phyloP scores from a whole-genome alignment of 1,139 yeast genomes.

The Diutina sp. region DNA sequence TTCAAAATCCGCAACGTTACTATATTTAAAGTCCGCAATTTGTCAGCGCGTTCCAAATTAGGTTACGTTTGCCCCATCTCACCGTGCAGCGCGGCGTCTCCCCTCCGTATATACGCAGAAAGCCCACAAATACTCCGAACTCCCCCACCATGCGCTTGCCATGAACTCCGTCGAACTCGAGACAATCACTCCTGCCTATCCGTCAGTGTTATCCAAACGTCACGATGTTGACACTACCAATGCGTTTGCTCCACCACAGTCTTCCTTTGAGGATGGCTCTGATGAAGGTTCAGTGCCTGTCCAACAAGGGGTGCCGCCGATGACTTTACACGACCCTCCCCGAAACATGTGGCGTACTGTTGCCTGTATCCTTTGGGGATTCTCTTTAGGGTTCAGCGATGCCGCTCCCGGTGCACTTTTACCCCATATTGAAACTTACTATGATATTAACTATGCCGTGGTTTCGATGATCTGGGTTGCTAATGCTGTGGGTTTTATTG shows the following conservation, averaged over 20 bases:
- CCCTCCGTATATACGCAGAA: background rate
- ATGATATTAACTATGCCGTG: constrained; percentile 24
- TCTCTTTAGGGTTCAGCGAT: constrained; percentile 17
- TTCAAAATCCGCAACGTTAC: too few relatives aligned
- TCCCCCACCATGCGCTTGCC: background rate
- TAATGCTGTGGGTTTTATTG: constrained; percentile 26
- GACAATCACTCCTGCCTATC: background rate
- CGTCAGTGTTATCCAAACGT: background rate
- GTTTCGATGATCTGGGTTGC: constrained; percentile 34
- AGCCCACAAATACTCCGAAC: background rate
- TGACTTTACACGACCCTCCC: constrained; percentile 17
- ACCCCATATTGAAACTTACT: constrained; percentile 26
- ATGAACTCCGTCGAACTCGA: background rate
- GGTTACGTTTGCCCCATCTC: too few relatives aligned
- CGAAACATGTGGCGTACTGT: constrained; percentile 28
- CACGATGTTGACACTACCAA: background rate
- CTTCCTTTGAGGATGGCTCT: background rate
- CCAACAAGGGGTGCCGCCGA: background rate
- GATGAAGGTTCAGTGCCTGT: background rate
- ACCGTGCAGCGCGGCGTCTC: background rate
- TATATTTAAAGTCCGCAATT: too few relatives aligned
- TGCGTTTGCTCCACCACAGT: background rate
- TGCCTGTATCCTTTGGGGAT: constrained; percentile 26
- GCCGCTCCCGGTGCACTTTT: constrained; percentile 33
- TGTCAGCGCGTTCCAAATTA: too few relatives aligned